Evolutionary conservation across 208 protist species (phyloP).

Genomic region (Trypanosoma grayi): DNA sequence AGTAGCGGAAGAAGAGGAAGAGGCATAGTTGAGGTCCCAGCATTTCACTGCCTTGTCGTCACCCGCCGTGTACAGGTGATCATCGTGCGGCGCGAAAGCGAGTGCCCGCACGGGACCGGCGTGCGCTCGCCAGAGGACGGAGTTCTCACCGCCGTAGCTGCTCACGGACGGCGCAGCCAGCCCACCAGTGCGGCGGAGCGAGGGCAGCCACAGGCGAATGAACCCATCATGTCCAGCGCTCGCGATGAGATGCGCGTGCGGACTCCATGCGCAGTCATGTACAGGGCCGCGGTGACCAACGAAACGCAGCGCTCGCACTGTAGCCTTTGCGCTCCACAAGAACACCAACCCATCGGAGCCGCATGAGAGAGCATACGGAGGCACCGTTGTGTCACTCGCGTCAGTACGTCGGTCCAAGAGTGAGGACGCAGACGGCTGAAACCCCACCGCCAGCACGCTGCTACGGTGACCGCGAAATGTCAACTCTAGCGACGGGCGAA

Average conservation of each 20-base stretch:
- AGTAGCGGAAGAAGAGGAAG: conserved; percentile 8
- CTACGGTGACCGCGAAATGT: conserved; percentile 77
- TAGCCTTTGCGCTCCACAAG: conserved; percentile 79
- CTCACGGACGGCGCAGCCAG: not conserved
- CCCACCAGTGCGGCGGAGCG: conserved; percentile 30
- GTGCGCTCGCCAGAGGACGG: conserved; percentile 60
- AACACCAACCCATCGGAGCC: conserved; percentile 78
- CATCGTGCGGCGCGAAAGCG: conserved; percentile 63
- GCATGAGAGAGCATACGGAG: conserved; percentile 60
- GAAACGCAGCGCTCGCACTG: conserved; percentile 73
- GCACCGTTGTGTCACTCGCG: not conserved
- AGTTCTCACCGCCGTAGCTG: conserved; percentile 12
- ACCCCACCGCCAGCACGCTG: conserved; percentile 47
- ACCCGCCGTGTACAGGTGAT: conserved; percentile 71
- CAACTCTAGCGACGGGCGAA: conserved; percentile 57
- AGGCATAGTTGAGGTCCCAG: conserved; percentile 61
- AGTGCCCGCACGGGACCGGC: conserved; percentile 62
- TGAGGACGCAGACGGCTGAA: conserved; percentile 28
- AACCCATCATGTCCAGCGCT: conserved; percentile 84
- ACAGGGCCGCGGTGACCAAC: conserved; percentile 77
- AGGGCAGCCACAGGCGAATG: conserved; percentile 76
- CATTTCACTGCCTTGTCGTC: conserved; percentile 87
- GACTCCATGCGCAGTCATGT: conserved; percentile 46
- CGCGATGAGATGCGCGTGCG: conserved; percentile 51
- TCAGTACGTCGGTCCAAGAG: not conserved